Conservation (phyloP, 148 eudicot genomes). For the Chenopodium album region DNA sequence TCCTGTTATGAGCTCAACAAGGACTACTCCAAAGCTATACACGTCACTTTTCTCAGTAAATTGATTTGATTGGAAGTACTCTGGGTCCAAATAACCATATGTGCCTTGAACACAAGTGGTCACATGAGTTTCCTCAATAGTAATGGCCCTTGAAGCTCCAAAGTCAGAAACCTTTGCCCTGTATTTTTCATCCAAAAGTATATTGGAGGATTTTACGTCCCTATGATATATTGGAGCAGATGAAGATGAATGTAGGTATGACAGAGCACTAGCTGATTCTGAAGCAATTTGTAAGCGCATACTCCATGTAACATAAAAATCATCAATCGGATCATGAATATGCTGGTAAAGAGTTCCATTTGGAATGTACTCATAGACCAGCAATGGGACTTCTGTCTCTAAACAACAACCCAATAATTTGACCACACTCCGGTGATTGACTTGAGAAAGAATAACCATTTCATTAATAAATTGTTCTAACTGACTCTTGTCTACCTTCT, state of each 20-base stretch:
- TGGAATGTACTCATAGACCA: conserved; percentile 12
- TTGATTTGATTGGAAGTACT: conserved; percentile 25
- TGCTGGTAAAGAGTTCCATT: no score
- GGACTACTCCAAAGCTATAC: conserved; percentile 32
- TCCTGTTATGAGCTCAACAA: conserved; percentile 32
- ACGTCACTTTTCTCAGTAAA: conserved; percentile 22
- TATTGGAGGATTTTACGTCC: conserved; percentile 31
- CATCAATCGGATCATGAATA: background rate
- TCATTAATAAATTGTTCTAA: no score
- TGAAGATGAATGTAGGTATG: conserved; percentile 30
- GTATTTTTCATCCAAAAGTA: conserved; percentile 28
- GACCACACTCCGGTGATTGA: no score
- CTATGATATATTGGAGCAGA: conserved; percentile 12
- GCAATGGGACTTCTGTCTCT: no score
- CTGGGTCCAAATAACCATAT: conserved; percentile 33
- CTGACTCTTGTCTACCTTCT: no score
- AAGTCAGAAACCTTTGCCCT: conserved; percentile 32
- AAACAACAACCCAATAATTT: no score
- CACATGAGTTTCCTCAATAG: conserved; percentile 33
- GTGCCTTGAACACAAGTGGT: conserved; percentile 30
- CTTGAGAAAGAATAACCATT: no score
- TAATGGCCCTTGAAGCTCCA: conserved; percentile 27
- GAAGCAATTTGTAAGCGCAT: conserved; percentile 35
- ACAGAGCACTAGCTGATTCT: conserved; percentile 28
- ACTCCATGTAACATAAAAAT: conserved; percentile 25